Conservation (phyloP, 139 green algal genomes). For the Pleodorina starrii region DNA sequence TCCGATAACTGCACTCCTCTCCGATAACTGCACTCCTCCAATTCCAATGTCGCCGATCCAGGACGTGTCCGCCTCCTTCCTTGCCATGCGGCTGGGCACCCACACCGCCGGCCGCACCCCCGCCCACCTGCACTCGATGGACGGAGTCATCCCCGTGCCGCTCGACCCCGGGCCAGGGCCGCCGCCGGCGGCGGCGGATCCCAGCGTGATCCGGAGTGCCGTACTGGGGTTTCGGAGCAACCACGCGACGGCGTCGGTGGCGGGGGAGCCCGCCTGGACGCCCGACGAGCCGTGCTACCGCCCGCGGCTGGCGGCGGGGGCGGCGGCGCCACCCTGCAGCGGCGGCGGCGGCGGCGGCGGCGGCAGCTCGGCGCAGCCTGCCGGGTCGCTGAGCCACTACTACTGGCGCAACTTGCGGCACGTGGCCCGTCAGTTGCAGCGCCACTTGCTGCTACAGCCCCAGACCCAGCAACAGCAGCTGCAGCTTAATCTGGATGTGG, state of each 20-base stretch:
- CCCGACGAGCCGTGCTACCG: slow-evolving; percentile 10
- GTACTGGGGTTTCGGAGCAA: slow-evolving; percentile 46
- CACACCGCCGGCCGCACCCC: slow-evolving; percentile 11
- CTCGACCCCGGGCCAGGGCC: neutral
- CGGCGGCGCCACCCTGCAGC: neutral
- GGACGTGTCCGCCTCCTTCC: slow-evolving; percentile 39
- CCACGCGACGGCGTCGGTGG: slow-evolving; percentile 1
- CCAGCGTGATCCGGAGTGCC: neutral
- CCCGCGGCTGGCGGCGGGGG: neutral
- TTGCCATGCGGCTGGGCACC: slow-evolving; percentile 21
- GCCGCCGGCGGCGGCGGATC: neutral
- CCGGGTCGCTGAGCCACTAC: neutral
- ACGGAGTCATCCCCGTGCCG: slow-evolving; percentile 31
- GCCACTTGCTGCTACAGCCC: slow-evolving; percentile 33
- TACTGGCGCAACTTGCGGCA: slow-evolving; percentile 45
- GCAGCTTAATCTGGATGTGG: no score
- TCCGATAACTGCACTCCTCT: no score
- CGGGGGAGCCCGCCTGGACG: slow-evolving; percentile 1
- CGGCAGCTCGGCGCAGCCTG: neutral
- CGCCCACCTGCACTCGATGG: slow-evolving; percentile 9
- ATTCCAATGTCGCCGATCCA: neutral
- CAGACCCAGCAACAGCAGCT: neutral
- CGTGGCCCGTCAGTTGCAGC: slow-evolving; percentile 38
- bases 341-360: neutral
- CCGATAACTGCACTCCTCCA: neutral